Evolutionary conservation across 495 filamentous ascomycete species (phyloP).

Genomic region (Aspergillus bertholletiae): DNA sequence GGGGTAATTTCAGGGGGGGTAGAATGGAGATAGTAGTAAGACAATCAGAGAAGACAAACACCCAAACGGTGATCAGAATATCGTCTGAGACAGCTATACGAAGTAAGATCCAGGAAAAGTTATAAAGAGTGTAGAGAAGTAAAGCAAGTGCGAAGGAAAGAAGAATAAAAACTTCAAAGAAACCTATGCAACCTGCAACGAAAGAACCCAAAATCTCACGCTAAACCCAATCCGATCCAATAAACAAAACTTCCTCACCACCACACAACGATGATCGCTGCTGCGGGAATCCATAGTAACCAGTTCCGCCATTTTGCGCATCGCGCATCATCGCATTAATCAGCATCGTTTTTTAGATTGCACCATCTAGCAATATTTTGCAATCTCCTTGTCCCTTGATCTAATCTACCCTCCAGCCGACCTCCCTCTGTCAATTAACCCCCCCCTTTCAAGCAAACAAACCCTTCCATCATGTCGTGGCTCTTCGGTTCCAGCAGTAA

Average conservation of each 20-base stretch:
- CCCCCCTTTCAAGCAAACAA: not conserved
- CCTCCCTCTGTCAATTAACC: not conserved
- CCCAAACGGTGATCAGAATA: not conserved
- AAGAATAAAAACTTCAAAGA: not conserved
- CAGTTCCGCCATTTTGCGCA: conserved; percentile 17
- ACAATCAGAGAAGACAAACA: not conserved
- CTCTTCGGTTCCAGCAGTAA: conserved; percentile 39
- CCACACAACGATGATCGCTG: no score
- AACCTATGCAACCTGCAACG: not conserved
- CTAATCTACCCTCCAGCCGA: not conserved
- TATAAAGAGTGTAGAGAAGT: not conserved
- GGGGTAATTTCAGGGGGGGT: conserved; percentile 32
- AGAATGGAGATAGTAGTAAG: not conserved
- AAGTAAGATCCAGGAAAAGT: not conserved
- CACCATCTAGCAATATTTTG: no score
- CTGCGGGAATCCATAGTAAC: conserved; percentile 15
- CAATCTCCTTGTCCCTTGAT: no score
- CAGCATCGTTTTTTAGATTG: conserved; percentile 9
- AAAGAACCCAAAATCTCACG: not conserved
- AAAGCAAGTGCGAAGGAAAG: not conserved
- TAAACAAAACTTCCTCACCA: conserved; percentile 2
- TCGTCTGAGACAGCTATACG: not conserved
- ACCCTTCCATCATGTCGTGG: conserved; percentile 34
- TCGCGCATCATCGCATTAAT: conserved; percentile 22
- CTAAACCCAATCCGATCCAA: conserved; percentile 8